phyloP scores from a whole-genome alignment of 2,329 filamentous ascomycete genomes.

The Aspergillus sp. region DNA sequence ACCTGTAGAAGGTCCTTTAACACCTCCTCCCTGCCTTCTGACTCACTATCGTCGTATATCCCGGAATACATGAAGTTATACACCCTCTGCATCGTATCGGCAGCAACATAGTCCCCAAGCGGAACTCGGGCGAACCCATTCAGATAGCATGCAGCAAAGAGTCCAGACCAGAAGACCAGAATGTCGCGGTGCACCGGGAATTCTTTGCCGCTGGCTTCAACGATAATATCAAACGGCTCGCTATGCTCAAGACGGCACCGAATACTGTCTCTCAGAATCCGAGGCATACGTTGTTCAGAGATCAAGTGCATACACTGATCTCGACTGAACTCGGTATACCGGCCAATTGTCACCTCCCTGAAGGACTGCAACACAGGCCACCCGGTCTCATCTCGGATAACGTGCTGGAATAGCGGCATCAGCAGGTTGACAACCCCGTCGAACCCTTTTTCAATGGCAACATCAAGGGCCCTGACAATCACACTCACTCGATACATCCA shows the following conservation, averaged over 20 bases:
- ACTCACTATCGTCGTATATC: neutral
- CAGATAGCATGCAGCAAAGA: neutral
- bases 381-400: neutral
- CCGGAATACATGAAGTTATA: neutral
- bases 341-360: neutral
- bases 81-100: neutral
- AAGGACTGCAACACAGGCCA: neutral
- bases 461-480: neutral
- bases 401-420: neutral
- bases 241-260: neutral
- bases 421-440: neutral
- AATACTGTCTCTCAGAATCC: neutral
- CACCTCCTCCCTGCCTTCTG: neutral
- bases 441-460: neutral
- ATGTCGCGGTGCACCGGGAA: neutral
- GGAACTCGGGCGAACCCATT: no score
- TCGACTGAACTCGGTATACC: neutral
- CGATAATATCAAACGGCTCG: neutral
- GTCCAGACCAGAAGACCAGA: neutral
- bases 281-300: neutral
- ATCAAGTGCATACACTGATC: neutral
- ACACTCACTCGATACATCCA: neutral
- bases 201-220: neutral
- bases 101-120: neutral
- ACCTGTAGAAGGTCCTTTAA: neutral